Evolutionary conservation across 345 rosid species (phyloP), one percentile per base, ranked within the genome.

Genomic region (Streptanthus diversifolius): DNA sequence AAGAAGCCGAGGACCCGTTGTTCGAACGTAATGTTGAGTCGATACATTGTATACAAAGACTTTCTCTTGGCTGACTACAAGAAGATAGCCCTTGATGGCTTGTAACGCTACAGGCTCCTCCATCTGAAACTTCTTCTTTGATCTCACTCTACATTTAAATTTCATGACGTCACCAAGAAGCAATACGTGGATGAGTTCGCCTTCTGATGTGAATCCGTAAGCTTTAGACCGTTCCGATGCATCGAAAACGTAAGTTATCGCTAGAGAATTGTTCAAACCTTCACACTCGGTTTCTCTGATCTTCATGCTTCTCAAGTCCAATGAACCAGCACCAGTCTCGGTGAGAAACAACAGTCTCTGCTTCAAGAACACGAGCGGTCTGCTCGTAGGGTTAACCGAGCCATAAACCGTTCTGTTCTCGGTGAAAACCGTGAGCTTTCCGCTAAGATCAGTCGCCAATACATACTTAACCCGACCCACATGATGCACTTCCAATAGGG

Each of bases 271-370:
- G 76, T 91, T 88, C 77, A 90, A 66, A 9, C 95, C 95, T 80
- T 95, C 98, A 70, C 98, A 95, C 27, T 88, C 89, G 0, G 97
- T 82, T 77, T 91, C 97, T 77, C 87, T 83, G 21, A 95, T 66
- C 73, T 82, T 91, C 98, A 91, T 95, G 83, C 72, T 90, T 80
- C 93, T 86, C 75, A 91, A 85, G 43, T 92, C 96, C 73, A 95
- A 57, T 9, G 98, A 95, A 27, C 99, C 97, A n/a, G 98, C 96
- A 69, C 99, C 98, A 12, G 76, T 83, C 72, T 91, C 92, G 0
- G 97, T 91, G 74, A 95, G 85, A 80, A 95, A 95, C 86, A 95
- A 80, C 69, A 90, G 85, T 81, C 97, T 91, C 71, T 92, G 99
- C 82, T 90, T 91, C 82, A 90, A 79, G 81, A 95, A 91, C 5